Conservation (phyloP, 164 flowering plant genomes). For the Malania oleifera region DNA sequence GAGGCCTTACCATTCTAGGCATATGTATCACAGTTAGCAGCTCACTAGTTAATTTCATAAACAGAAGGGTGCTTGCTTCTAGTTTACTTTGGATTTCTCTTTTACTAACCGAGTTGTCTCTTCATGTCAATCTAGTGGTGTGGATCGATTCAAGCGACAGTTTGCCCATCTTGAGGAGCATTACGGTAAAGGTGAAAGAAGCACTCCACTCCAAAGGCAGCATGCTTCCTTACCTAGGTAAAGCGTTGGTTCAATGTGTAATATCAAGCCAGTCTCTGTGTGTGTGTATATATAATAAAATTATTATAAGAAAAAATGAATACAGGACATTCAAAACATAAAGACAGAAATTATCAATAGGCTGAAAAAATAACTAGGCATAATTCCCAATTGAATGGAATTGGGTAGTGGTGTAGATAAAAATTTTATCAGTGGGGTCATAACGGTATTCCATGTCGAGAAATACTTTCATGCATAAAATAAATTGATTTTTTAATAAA, state of each 20-base stretch:
- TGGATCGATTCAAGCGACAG: constrained; percentile 60
- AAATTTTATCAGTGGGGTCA: too few relatives aligned
- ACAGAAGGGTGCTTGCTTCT: neutral
- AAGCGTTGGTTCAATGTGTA: neutral
- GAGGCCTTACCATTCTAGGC: neutral
- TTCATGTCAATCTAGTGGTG: constrained; percentile 37
- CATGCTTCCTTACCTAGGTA: constrained; percentile 68
- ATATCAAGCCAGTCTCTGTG: neutral
- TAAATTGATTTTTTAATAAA: too few relatives aligned
- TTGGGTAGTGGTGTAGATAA: too few relatives aligned
- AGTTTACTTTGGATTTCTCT: neutral
- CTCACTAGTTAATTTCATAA: neutral
- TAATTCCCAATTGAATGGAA: too few relatives aligned
- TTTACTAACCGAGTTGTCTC: constrained; percentile 1
- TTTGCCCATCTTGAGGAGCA: constrained; percentile 72
- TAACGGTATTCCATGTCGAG: too few relatives aligned
- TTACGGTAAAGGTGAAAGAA: constrained; percentile 45
- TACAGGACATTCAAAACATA: too few relatives aligned
- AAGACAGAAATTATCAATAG: too few relatives aligned
- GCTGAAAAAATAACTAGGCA: too few relatives aligned
- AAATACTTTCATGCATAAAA: too few relatives aligned
- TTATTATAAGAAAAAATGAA: too few relatives aligned
- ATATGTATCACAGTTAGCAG: neutral
- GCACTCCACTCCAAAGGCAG: constrained; percentile 50
- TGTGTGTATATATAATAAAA: too few relatives aligned